These are phyloP conservation scores for Rhizopogon rudus DNA, from an alignment of 768 basidiomycete species.

Conservation along the genomic window DNA sequence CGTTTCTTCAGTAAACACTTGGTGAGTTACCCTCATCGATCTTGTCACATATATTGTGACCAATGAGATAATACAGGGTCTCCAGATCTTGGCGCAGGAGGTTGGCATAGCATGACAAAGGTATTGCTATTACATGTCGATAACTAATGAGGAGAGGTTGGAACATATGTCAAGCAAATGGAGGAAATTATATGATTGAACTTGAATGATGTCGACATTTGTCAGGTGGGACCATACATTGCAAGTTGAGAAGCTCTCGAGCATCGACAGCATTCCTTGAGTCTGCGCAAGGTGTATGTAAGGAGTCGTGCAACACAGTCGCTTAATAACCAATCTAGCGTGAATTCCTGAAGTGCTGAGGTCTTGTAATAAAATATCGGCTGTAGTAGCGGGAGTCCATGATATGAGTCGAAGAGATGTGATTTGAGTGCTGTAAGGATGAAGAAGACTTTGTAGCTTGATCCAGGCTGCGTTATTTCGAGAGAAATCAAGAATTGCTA, in stretches of 20 bases:
- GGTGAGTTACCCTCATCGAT: too few relatives aligned
- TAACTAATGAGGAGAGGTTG: conserved; percentile 10
- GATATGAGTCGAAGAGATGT: conserved; percentile 8
- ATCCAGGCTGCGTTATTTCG: conserved; percentile 5
- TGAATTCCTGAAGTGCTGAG: conserved; percentile 11
- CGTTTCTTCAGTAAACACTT: too few relatives aligned
- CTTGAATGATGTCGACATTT: neutral
- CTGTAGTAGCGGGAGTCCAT: conserved; percentile 8
- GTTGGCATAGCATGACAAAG: too few relatives aligned
- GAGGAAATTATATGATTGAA: neutral
- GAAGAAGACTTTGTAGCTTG: conserved; percentile 9
- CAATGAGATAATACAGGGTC: too few relatives aligned
- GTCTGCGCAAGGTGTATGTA: neutral
- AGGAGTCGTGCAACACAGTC: neutral
- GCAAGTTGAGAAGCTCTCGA: conserved; percentile 5
- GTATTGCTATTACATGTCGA: neutral
- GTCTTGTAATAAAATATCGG: conserved; percentile 11
- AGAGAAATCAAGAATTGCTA: neutral
- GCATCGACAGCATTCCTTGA: neutral
- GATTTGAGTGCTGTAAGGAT: conserved; percentile 16
- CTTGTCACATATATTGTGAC: too few relatives aligned
- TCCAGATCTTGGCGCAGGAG: too few relatives aligned
- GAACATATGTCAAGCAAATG: conserved; percentile 16
- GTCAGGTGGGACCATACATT: conserved; percentile 15
- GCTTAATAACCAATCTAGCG: conserved; percentile 4